Evolutionary conservation across 1,284 basidiomycete genomes (phyloP).

Genomic region (Pseudozyma hubeiensis): DNA sequence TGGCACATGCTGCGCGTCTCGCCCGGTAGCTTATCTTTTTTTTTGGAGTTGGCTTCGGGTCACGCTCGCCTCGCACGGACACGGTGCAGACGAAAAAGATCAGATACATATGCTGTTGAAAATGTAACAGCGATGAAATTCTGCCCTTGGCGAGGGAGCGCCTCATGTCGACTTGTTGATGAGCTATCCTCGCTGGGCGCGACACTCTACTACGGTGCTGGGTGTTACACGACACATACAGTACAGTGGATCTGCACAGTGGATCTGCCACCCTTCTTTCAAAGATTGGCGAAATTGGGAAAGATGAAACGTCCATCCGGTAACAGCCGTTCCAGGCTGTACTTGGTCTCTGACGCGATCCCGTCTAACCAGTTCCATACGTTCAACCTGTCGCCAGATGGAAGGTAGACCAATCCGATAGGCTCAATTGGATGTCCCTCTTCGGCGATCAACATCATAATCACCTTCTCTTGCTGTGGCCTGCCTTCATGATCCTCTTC

Average conservation of each 20-base stretch:
- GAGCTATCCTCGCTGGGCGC: too few relatives aligned
- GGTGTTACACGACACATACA: neutral
- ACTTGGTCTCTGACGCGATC: conserved; percentile 5
- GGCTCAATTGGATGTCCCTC: neutral
- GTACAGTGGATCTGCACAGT: too few relatives aligned
- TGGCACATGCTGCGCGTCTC: conserved; percentile 11
- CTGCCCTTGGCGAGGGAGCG: too few relatives aligned
- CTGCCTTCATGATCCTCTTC: neutral
- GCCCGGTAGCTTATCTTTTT: conserved; percentile 9
- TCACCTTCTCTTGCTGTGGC: neutral
- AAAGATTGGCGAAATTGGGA: neutral
- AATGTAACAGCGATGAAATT: too few relatives aligned
- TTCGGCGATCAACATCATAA: conserved; percentile 9
- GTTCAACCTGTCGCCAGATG: neutral
- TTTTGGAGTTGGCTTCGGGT: too few relatives aligned
- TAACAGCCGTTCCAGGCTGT: neutral
- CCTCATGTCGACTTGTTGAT: too few relatives aligned
- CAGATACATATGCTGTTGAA: too few relatives aligned
- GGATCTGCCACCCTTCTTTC: too few relatives aligned
- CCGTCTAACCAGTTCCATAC: conserved; percentile 5
- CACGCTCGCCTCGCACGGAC: conserved; percentile 11
- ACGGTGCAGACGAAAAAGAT: neutral
- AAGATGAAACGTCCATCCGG: neutral
- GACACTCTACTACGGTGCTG: too few relatives aligned
- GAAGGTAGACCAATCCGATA: neutral